Evolutionary conservation across 192 early-diverging fungal species (phyloP), one percentile per base, ranked within the genome.

Genomic region (Coemansia erecta): DNA sequence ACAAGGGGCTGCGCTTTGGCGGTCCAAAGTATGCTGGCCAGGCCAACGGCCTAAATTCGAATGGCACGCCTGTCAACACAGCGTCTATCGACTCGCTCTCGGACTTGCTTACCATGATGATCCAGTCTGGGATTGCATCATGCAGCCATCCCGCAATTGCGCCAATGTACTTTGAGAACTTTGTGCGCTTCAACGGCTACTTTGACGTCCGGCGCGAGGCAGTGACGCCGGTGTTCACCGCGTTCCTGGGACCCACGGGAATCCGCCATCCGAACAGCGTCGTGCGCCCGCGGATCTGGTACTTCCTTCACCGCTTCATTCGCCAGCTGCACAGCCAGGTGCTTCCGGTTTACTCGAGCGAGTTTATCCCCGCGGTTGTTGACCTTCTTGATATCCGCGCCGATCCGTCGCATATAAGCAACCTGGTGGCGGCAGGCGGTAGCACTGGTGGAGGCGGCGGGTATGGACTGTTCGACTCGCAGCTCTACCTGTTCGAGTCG

Each of bases 401-500:
- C n/a, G 81, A 86, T 12, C 60, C 85, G 15, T 73, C 84, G 0
- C 35, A 61, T 69, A 33, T 50, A 59, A 40, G 63, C 56, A 45
- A 35, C 37, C 42, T 53, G 22, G 10, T 43, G 22, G 41, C 56
- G 33, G 35, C 40, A n/a, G 43, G 41, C 7, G 46, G 43, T 21
- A 44, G 57, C 45, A 60, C 28, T 7, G 7, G 28, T 7, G 43
- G 41, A 2, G 46, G 43, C 22, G 51, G 60, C 45, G 63, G 66
- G 42, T 70, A 74, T 56, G 82, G 83, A 19, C 79, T 85, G 49
- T 93, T 90, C 58, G 86, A 88, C 61, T 87, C 86, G 53, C 93
- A 96, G 71, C 66, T 92, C 23, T 95, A 89, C 70, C 65, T 96
- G 35, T 96, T 94, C 81, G 95, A 98, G 70, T 86, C 92, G 8